phyloP scores from a whole-genome alignment of 2,329 filamentous ascomycete genomes.

The Sporothrix brasiliensis region DNA sequence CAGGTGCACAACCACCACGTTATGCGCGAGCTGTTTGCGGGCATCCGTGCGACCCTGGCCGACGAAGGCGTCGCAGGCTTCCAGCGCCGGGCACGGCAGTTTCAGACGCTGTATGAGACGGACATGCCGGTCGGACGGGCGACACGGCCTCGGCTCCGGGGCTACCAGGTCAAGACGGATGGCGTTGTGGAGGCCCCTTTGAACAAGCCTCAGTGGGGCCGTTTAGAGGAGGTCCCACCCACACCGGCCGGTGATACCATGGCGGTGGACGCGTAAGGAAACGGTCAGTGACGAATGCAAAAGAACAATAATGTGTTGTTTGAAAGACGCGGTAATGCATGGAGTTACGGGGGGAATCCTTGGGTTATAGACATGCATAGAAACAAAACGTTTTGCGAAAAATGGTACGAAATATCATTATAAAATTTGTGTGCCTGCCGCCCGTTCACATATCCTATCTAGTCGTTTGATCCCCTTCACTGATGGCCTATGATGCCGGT shows the following conservation, averaged over 20 bases:
- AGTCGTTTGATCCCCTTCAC: neutral
- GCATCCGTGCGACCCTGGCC: constrained; percentile 66
- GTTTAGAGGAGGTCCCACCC: constrained; percentile 42
- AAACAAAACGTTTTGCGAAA: neutral
- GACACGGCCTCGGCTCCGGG: constrained; percentile 74
- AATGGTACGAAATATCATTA: neutral
- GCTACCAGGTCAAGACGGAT: constrained; percentile 78
- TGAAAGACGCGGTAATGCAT: neutral
- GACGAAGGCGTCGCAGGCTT: constrained; percentile 61
- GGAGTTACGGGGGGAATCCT: neutral
- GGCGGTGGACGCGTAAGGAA: neutral
- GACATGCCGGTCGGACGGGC: constrained; percentile 75
- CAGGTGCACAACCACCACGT: constrained; percentile 88
- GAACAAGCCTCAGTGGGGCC: constrained; percentile 69
- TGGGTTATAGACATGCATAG: too few species aligned
- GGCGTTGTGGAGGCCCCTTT: constrained; percentile 60
- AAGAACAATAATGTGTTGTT: neutral
- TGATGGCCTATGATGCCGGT: constrained; percentile 3
- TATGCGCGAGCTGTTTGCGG: constrained; percentile 71
- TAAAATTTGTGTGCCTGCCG: neutral
- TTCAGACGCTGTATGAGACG: constrained; percentile 63
- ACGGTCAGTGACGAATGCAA: neutral
- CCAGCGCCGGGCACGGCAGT: constrained; percentile 51
- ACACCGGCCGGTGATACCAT: neutral
- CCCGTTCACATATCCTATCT: constrained; percentile 18